phyloP scores from a whole-genome alignment of 805 yeast species.

The Candida sonorensis region DNA sequence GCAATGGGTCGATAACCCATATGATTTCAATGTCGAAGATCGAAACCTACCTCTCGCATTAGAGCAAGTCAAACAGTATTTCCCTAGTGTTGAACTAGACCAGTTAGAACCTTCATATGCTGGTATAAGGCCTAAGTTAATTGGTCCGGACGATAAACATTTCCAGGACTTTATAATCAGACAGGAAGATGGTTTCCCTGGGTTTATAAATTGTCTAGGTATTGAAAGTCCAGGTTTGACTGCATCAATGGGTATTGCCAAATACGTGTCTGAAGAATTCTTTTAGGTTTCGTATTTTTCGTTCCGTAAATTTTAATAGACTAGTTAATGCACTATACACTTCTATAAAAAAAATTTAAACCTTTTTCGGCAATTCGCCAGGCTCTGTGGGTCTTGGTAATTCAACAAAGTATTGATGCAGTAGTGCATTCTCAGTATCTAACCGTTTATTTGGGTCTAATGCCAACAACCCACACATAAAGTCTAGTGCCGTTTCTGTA shows the following conservation, averaged over 20 bases:
- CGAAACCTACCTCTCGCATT: constrained; percentile 48
- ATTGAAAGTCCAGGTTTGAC: constrained; percentile 93
- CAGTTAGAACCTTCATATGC: constrained; percentile 62
- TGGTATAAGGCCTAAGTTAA: constrained; percentile 80
- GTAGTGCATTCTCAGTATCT: constrained; percentile 55
- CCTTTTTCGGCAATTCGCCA: constrained; percentile 44
- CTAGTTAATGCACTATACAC: neutral
- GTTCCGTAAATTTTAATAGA: too few relatives aligned
- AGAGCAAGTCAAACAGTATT: constrained; percentile 52
- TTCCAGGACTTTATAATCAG: constrained; percentile 72
- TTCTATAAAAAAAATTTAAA: neutral
- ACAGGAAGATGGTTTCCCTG: constrained; percentile 65
- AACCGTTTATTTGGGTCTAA: constrained; percentile 76
- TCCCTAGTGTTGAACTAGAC: constrained; percentile 47
- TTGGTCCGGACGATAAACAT: constrained; percentile 33
- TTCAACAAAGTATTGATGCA: constrained; percentile 65
- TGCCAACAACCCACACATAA: constrained; percentile 64
- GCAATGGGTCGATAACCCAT: constrained; percentile 59
- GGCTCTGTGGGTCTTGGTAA: constrained; percentile 72
- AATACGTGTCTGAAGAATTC: constrained; percentile 46
- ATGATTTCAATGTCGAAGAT: constrained; percentile 42
- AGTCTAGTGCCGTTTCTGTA: constrained; percentile 72
- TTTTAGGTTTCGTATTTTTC: too few relatives aligned
- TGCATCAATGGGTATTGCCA: constrained; percentile 74
- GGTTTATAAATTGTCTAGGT: constrained; percentile 73